Base-by-base conservation (phyloP, 768 basidiomycete species). In the Leccinum subtestaceum region DNA sequence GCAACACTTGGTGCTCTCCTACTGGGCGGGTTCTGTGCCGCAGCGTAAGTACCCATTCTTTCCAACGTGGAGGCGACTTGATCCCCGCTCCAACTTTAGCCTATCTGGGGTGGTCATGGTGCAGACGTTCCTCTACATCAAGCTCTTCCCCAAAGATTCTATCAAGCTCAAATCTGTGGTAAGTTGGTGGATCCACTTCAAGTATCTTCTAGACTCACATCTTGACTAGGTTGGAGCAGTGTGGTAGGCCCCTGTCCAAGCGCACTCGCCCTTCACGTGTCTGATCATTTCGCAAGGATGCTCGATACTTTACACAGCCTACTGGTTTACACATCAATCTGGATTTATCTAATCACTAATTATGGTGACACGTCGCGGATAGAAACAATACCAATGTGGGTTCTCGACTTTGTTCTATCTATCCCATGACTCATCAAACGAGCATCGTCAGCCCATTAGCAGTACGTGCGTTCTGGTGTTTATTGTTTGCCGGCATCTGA, bases 311-410 rank as follows among this genome's bases (percentile, higher is more conserved):
- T 64, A 3, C 81, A 82, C 58, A 79, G 78, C 1, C 55, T 72
- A 9, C 69, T 81, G 60, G 73, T 82, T 40, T 74, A 72, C 51
- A 56, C 67, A 21, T 74, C 78, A 1, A 64, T 80, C 46, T 79
- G 79, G 76, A 72, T 72, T 12, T 79, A 78, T 58, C 64, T 84
- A 2, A 79, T 84, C 56, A 53, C 58, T 1, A 67, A 78, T 59
- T 84, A 75, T 45, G 83, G 83, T 0, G 60, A 78, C 8, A 55
- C 55, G 3, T 51, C 55, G 2, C 71, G 67, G 31, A 77, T 81
- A 36, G 77, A 82, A 57, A 66, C 55, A 15, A 78, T 84, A 51
- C 77, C 81, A 15, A 75, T 76, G 83, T 82, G 59, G n/a, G 60
- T 58, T 23, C 47, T 19, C 45, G 6, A 51, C 29, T 55, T 43